These are phyloP conservation scores for Hyphopichia wangnamkhiaoensis DNA, from an alignment of 1,139 yeast genomes.

Conservation along the genomic window DNA sequence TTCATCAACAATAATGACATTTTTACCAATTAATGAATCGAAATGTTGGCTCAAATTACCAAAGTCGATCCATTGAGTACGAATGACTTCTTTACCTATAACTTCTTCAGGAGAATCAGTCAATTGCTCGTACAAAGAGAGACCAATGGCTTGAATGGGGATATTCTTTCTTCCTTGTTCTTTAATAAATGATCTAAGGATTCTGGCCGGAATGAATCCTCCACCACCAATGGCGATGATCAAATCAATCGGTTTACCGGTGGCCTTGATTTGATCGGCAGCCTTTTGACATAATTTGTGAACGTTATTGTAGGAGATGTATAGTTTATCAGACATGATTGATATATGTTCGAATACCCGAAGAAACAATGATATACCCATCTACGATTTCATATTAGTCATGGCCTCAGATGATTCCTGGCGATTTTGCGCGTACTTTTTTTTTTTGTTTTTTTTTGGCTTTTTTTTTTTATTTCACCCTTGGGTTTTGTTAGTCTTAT, in stretches of 20 bases:
- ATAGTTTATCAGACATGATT: constrained; percentile 41
- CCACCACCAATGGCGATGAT: constrained; percentile 72
- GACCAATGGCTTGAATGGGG: constrained; percentile 65
- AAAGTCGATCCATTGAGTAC: constrained; percentile 71
- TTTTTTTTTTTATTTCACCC: too few species aligned
- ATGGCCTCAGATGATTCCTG: too few species aligned
- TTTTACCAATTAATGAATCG: constrained; percentile 58
- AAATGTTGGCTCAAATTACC: constrained; percentile 55
- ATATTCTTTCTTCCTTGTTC: constrained; percentile 57
- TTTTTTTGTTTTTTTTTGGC: too few species aligned
- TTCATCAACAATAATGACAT: constrained; percentile 65
- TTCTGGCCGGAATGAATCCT: constrained; percentile 68
- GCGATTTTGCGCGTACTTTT: too few species aligned
- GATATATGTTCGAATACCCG: too few species aligned
- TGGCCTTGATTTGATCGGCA: constrained; percentile 43
- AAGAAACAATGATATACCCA: too few species aligned
- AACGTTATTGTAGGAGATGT: constrained; percentile 62
- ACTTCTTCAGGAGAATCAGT: constrained; percentile 45
- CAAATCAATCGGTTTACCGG: constrained; percentile 52
- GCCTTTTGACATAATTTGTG: constrained; percentile 62
- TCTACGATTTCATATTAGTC: too few species aligned
- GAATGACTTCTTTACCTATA: constrained; percentile 60
- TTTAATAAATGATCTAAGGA: constrained; percentile 59
- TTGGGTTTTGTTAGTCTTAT: too few species aligned
- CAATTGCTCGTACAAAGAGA: constrained; percentile 60